Evolutionary conservation across 805 yeast genomes (phyloP).

Genomic region (Kuraishia borneana): DNA sequence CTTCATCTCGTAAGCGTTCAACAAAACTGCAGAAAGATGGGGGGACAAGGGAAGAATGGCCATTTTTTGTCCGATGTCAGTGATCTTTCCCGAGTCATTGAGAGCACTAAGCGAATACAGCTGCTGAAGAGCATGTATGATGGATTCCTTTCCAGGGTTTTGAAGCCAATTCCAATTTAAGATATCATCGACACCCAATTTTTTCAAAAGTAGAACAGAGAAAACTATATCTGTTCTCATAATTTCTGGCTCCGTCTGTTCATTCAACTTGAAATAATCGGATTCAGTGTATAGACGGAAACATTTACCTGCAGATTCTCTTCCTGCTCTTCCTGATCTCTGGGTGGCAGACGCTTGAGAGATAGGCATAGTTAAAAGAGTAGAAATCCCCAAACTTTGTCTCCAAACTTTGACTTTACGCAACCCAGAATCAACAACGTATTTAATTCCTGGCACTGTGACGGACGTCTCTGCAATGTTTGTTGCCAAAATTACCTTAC

Average conservation of each 20-base stretch:
- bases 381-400: constrained; percentile 85
- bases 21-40: constrained; percentile 74
- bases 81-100: constrained; percentile 64
- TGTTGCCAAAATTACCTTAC: constrained; percentile 87
- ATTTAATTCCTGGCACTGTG: constrained; percentile 89
- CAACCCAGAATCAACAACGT: constrained; percentile 86
- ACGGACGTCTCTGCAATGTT: constrained; percentile 97
- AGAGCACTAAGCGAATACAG: constrained; percentile 73
- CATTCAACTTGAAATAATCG: constrained; percentile 50
- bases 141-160: constrained; percentile 71
- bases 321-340: constrained; percentile 98
- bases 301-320: constrained; percentile 89
- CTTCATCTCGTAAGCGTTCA: constrained; percentile 48
- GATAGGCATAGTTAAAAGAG: constrained; percentile 82
- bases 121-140: constrained; percentile 67
- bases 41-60: constrained; percentile 89
- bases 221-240: constrained; percentile 75
- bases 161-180: constrained; percentile 89
- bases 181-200: constrained; percentile 73
- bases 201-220: constrained; percentile 76
- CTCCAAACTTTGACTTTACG: constrained; percentile 94
- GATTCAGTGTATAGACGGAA: constrained; percentile 72
- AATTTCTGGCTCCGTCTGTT: constrained; percentile 90
- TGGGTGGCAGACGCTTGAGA: constrained; percentile 93
- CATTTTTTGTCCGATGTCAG: constrained; percentile 75